Conservation (phyloP, 192 early-diverging fungal species). For the Linnemannia zychae region DNA sequence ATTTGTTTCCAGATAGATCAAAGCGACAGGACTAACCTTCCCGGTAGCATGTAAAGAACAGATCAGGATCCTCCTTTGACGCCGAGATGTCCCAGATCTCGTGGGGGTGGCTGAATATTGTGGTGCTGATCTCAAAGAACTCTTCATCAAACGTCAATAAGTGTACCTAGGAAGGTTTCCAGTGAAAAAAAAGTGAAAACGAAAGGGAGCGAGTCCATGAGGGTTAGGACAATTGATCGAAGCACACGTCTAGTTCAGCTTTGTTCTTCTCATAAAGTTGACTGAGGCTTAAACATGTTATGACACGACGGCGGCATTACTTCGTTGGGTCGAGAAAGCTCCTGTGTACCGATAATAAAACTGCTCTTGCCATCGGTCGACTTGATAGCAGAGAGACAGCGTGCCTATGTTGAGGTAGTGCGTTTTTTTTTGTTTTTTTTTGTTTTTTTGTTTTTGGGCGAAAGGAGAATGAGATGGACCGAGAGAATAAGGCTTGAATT, state of each 20-base stretch:
- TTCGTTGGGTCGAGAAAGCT: constrained; percentile 70
- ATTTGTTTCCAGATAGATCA: too few relatives aligned
- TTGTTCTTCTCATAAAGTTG: too few relatives aligned
- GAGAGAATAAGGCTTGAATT: neutral
- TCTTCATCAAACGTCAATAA: constrained; percentile 86
- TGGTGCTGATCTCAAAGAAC: constrained; percentile 66
- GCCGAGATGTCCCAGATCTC: constrained; percentile 78
- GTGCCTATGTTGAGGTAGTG: constrained; percentile 62
- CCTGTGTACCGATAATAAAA: constrained; percentile 81
- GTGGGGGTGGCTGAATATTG: constrained; percentile 72
- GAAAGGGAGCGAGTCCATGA: constrained; percentile 1
- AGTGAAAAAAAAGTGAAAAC: neutral
- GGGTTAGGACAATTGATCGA: too few relatives aligned
- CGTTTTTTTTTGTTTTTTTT: too few relatives aligned
- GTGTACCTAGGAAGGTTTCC: constrained; percentile 64
- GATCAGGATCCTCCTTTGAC: constrained; percentile 66
- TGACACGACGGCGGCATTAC: too few relatives aligned
- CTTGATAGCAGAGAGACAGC: constrained; percentile 70
- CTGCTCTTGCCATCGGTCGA: constrained; percentile 75
- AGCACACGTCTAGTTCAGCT: too few relatives aligned
- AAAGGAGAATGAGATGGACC: neutral
- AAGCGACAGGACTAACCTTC: too few relatives aligned
- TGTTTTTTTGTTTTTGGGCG: neutral
- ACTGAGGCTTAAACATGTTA: too few relatives aligned
- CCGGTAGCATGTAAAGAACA: constrained; percentile 72